Percentiles rank a stretch among this genome's conserved stretches.
Conservation (phyloP, 768 basidiomycete species). For the Termitomyces heimii region DNA sequence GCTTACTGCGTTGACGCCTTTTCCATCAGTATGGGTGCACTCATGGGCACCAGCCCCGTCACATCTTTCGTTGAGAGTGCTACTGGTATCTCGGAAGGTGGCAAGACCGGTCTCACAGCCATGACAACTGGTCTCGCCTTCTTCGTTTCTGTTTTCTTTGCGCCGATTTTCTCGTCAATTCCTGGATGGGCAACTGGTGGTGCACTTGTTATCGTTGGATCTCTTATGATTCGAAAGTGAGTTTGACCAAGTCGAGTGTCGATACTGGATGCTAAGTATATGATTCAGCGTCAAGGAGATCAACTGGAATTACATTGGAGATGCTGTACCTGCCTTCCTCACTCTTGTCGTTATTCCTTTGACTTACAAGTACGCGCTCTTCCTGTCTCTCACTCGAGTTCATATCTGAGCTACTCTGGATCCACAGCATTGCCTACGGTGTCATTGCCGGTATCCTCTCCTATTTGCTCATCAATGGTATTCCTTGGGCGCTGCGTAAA, state of each 20-base stretch:
- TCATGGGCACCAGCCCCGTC: slow-evolving; percentile 76
- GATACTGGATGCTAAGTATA: not conserved
- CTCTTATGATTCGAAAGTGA: slow-evolving; percentile 81
- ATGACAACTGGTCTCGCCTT: slow-evolving; percentile 68
- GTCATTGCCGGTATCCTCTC: slow-evolving; percentile 75
- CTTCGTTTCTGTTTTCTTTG: slow-evolving; percentile 82
- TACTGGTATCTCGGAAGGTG: slow-evolving; percentile 81
- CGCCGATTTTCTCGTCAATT: slow-evolving; percentile 84
- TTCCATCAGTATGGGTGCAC: slow-evolving; percentile 73
- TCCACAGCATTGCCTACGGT: slow-evolving; percentile 80
- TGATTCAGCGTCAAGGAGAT: slow-evolving; percentile 62
- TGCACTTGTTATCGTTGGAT: slow-evolving; percentile 81
- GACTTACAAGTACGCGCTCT: slow-evolving; percentile 58
- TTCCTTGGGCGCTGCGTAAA: slow-evolving; percentile 53
- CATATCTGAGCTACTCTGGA: not conserved
- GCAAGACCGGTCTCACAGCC: slow-evolving; percentile 81
- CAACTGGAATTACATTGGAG: slow-evolving; percentile 87
- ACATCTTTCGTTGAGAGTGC: slow-evolving; percentile 82
- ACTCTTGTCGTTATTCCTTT: slow-evolving; percentile 76
- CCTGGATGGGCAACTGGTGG: slow-evolving; percentile 87
- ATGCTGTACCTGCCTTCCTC: slow-evolving; percentile 83
- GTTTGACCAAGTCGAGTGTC: slow-evolving; percentile 14
- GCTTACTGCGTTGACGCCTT: slow-evolving; percentile 84
- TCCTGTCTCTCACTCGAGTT: not conserved
- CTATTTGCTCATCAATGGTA: slow-evolving; percentile 69